Percentiles rank a stretch among this genome's conserved stretches.
Evolutionary conservation across 257 asterid species (phyloP).

Genomic region (Ajuga chamaepitys): DNA sequence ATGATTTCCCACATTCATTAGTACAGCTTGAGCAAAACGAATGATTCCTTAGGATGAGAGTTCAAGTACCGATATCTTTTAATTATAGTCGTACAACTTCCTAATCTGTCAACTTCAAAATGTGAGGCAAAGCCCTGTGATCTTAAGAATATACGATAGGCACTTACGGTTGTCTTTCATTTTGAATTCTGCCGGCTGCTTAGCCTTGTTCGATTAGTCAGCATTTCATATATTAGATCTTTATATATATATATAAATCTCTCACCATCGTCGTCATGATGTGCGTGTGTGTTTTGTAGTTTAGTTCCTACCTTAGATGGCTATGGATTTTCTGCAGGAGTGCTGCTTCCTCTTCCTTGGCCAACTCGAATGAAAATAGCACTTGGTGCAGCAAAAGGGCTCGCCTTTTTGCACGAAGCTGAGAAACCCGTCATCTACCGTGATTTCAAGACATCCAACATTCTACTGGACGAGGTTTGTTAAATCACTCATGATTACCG

Average conservation of each 20-base stretch:
- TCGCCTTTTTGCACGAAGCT: constrained; percentile 63
- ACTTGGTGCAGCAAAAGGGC: constrained; percentile 68
- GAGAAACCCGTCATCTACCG: constrained; percentile 59
- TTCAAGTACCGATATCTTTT: not conserved
- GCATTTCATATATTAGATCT: not conserved
- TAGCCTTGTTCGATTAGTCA: not conserved
- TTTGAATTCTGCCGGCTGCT: not conserved
- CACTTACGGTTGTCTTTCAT: not conserved
- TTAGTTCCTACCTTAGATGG: not conserved
- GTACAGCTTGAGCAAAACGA: not conserved
- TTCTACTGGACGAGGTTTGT: constrained; percentile 53
- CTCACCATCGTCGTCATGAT: not conserved
- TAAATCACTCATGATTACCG: not conserved
- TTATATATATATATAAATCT: no score
- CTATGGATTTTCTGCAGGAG: constrained; percentile 28
- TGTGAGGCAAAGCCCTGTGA: not conserved
- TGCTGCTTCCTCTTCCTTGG: constrained; percentile 60
- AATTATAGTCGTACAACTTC: not conserved
- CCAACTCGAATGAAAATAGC: constrained; percentile 63
- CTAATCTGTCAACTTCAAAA: not conserved
- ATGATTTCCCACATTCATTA: not conserved
- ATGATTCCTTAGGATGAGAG: not conserved
- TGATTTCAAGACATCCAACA: constrained; percentile 64
- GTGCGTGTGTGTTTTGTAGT: not conserved
- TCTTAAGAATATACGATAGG: not conserved